These are phyloP conservation scores for Haematococcus sp. DNA, from an alignment of 139 green algal species.

Conservation along the genomic window DNA sequence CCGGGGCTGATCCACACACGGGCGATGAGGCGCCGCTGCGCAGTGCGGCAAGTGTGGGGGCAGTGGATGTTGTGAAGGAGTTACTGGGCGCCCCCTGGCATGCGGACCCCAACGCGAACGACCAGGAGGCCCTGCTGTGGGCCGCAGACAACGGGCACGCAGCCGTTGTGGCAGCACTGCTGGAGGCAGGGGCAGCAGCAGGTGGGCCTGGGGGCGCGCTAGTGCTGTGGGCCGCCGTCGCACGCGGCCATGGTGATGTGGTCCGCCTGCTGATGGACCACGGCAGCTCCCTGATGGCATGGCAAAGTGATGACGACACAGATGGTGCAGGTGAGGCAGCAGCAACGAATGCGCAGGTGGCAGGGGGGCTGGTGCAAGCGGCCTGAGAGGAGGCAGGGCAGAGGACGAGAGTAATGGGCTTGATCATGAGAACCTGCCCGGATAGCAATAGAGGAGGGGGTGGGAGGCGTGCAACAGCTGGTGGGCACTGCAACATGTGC, in stretches of 20 bases:
- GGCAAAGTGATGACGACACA: no score
- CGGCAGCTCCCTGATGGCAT: neutral
- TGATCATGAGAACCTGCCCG: no score
- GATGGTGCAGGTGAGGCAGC: no score
- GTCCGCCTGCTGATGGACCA: neutral
- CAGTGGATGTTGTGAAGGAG: neutral
- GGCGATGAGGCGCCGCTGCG: conserved; percentile 6
- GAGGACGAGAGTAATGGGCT: no score
- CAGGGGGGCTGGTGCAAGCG: no score
- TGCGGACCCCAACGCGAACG: conserved; percentile 2
- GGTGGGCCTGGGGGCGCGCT: neutral
- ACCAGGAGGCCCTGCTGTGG: conserved; percentile 14
- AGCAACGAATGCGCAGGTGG: no score
- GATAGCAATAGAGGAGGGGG: no score
- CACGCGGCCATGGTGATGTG: neutral
- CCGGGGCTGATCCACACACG: neutral
- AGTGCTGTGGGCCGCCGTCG: neutral
- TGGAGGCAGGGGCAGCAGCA: neutral
- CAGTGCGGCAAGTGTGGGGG: neutral
- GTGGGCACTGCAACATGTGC: no score
- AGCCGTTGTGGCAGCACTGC: neutral
- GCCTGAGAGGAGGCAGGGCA: no score
- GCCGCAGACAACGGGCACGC: conserved; percentile 14
- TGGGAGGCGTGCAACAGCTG: no score
- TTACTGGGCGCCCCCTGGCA: neutral